Evolutionary conservation across 1,284 basidiomycete genomes (phyloP).

Genomic region (Dichomitus squalens): DNA sequence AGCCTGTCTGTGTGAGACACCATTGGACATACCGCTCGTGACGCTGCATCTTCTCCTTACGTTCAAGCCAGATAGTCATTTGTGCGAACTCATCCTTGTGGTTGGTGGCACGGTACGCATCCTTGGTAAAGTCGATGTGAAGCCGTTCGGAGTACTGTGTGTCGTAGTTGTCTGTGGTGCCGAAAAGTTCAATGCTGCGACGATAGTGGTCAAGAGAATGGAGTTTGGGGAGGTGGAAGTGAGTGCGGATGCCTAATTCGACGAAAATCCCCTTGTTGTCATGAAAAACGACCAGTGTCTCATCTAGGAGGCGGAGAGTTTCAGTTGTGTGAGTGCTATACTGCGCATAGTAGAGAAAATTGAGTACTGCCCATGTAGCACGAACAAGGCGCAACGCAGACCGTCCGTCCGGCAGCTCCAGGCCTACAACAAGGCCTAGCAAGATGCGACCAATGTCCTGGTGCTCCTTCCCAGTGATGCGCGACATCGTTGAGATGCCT

Average conservation of each 20-base stretch:
- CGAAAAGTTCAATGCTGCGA: constrained; percentile 22
- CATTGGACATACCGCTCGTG: constrained; percentile 1
- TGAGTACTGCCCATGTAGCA: constrained; percentile 25
- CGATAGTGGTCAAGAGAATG: constrained; percentile 32
- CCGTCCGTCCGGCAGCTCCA: constrained; percentile 6
- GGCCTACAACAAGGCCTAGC: constrained; percentile 20
- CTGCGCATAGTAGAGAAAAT: constrained; percentile 32
- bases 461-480: constrained; percentile 26
- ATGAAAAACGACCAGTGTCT: constrained; percentile 32
- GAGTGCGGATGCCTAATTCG: constrained; percentile 23
- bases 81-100: constrained; percentile 36
- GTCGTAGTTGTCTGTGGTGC: constrained; percentile 32
- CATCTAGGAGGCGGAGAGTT: constrained; percentile 27
- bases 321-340: constrained; percentile 28
- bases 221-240: constrained; percentile 37
- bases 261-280: constrained; percentile 33
- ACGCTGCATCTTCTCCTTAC: constrained; percentile 24
- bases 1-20: constrained; percentile 9
- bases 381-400: constrained; percentile 12
- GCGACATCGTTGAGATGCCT: constrained; percentile 35
- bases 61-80: constrained; percentile 40
- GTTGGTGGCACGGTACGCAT: constrained; percentile 37
- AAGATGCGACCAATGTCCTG: constrained; percentile 24
- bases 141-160: constrained; percentile 34
- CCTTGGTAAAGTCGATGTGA: constrained; percentile 35